Evolutionary conservation across 2,329 filamentous ascomycete genomes (phyloP).

Genomic region (Fusarium liriodendri): DNA sequence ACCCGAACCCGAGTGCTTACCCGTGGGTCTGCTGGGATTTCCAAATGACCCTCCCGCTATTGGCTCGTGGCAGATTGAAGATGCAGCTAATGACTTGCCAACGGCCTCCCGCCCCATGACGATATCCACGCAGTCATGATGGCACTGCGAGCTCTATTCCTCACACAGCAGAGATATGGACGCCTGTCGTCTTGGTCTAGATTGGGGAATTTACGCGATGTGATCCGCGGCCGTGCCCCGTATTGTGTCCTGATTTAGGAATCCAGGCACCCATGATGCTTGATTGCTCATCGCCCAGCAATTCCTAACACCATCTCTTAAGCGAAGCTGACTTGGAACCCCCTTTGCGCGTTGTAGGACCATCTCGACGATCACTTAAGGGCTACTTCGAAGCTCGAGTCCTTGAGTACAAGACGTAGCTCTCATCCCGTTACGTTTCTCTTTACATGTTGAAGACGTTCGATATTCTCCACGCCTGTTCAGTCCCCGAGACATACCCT

Average conservation of each 20-base stretch:
- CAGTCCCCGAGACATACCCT: not conserved
- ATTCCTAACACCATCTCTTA: not conserved
- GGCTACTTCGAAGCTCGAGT: not conserved
- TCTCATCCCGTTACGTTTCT: not conserved
- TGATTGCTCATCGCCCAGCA: not conserved
- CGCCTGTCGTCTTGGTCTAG: not conserved
- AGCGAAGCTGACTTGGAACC: not conserved
- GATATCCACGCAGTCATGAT: conserved; percentile 1
- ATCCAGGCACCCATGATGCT: not conserved
- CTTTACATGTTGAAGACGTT: not conserved
- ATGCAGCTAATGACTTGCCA: not conserved
- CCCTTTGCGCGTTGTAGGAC: not conserved
- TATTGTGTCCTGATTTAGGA: not conserved
- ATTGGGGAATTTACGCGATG: not conserved
- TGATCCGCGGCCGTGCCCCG: not conserved
- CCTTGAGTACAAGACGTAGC: not conserved
- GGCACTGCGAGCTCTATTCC: not conserved
- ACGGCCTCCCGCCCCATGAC: conserved; percentile 1
- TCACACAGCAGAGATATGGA: not conserved
- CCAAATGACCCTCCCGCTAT: conserved; percentile 17
- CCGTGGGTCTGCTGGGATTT: conserved; percentile 4
- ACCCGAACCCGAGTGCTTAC: conserved; percentile 34
- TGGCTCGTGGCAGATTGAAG: conserved; percentile 14
- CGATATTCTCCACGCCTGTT: not conserved
- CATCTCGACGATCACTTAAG: not conserved